phyloP scores from a whole-genome alignment of 371 early-diverging fungal species.

The Lichtheimia hyalospora region DNA sequence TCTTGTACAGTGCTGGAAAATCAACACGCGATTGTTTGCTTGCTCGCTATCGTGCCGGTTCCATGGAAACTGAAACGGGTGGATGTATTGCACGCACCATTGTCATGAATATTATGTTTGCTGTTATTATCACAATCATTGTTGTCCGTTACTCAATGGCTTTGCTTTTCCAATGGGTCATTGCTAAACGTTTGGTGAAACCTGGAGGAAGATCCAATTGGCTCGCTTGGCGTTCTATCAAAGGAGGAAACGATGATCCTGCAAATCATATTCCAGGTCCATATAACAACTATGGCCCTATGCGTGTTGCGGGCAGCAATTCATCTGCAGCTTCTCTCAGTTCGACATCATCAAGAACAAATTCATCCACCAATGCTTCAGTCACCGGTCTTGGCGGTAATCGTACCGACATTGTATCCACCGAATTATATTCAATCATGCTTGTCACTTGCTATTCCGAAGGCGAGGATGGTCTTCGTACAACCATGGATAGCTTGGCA shows the following conservation, averaged over 20 bases:
- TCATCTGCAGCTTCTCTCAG: conserved; percentile 22
- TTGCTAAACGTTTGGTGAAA: conserved; percentile 41
- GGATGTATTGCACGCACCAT: conserved; percentile 63
- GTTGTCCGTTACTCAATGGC: conserved; percentile 61
- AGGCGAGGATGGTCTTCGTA: conserved; percentile 72
- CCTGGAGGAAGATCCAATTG: conserved; percentile 51
- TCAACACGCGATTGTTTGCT: conserved; percentile 40
- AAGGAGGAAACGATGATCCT: conserved; percentile 49
- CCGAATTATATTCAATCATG: conserved; percentile 54
- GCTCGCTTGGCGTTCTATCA: conserved; percentile 52
- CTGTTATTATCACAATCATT: conserved; percentile 48
- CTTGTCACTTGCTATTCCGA: conserved; percentile 81
- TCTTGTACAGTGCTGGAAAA: conserved; percentile 35
- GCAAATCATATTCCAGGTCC: conserved; percentile 48
- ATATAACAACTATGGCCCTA: conserved; percentile 41
- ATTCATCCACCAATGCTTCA: conserved; percentile 23
- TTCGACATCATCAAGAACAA: conserved; percentile 21
- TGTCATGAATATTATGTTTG: conserved; percentile 44
- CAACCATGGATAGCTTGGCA: conserved; percentile 84
- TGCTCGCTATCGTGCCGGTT: conserved; percentile 47
- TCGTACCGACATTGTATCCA: conserved; percentile 36
- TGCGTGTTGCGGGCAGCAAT: conserved; percentile 17
- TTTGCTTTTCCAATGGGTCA: conserved; percentile 61
- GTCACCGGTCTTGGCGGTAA: conserved; percentile 16
- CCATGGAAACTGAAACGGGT: conserved; percentile 46